Conservation (phyloP, 2,329 filamentous ascomycete species). For the Aspergillus tamarii region DNA sequence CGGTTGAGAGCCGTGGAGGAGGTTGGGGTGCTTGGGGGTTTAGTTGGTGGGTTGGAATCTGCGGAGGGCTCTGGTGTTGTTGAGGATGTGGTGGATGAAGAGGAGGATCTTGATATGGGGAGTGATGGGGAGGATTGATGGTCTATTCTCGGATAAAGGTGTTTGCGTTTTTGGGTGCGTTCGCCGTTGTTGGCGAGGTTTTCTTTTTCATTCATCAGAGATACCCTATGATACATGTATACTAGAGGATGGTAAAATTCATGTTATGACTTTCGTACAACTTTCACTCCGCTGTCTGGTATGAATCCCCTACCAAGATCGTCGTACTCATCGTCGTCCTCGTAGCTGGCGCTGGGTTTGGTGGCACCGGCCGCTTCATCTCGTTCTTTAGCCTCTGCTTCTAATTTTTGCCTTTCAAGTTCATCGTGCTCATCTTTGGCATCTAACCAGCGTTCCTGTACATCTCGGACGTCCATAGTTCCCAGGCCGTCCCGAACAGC, state of each 20-base stretch:
- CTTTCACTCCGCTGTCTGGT: conserved; percentile 69
- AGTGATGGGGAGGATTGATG: conserved; percentile 40
- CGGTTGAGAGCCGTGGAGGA: conserved; percentile 61
- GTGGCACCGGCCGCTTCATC: conserved; percentile 36
- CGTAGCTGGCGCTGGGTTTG: conserved; percentile 37
- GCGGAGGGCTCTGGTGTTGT: conserved; percentile 32
- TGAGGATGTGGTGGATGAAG: conserved; percentile 51
- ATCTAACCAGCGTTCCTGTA: conserved; percentile 96
- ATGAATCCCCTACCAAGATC: conserved; percentile 40
- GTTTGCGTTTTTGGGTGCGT: conserved; percentile 11
- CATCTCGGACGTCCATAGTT: conserved; percentile 80
- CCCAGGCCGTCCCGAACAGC: conserved; percentile 76
- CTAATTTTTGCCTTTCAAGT: conserved; percentile 72
- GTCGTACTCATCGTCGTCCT: conserved; percentile 31
- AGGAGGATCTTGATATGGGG: conserved; percentile 51
- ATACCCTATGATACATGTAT: conserved; percentile 34
- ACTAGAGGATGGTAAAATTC: conserved; percentile 32
- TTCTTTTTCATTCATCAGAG: conserved; percentile 24
- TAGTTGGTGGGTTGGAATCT: conserved; percentile 41
- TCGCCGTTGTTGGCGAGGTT: conserved; percentile 14
- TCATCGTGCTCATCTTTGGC: conserved; percentile 85
- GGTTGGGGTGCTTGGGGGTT: conserved; percentile 46
- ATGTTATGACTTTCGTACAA: conserved; percentile 63
- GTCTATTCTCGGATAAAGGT: conserved; percentile 3
- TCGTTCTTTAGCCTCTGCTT: conserved; percentile 68